Percentiles rank a stretch among this genome's conserved stretches.
Conservation (phyloP, 345 rosid species). For the Aquilaria sinensis region DNA sequence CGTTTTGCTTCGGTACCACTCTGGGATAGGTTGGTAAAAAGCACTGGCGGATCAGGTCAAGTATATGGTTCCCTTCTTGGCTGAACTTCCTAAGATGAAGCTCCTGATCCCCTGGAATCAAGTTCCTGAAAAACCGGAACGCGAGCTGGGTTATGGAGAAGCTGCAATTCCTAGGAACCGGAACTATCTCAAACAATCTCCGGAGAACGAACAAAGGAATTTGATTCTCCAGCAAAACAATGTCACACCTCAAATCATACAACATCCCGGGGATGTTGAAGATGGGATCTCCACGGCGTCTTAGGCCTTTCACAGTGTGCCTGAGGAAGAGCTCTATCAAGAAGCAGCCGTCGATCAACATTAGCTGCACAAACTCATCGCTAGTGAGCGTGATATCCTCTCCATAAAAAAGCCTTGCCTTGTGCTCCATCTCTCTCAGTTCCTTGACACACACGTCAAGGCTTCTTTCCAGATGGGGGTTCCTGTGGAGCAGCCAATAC, state of each 20-base stretch:
- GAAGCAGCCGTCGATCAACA: constrained; percentile 48
- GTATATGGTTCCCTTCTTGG: constrained; percentile 47
- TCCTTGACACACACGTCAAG: constrained; percentile 32
- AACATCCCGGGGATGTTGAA: constrained; percentile 37
- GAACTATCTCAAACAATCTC: constrained; percentile 30
- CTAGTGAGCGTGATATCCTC: neutral
- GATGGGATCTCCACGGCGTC: constrained; percentile 36
- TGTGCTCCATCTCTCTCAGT: constrained; percentile 30
- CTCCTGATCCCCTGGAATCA: constrained; percentile 39
- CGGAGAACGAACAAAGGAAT: constrained; percentile 47
- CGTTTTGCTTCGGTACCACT: neutral
- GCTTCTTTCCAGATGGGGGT: constrained; percentile 22
- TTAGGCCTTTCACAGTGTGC: constrained; percentile 25
- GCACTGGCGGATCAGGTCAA: constrained; percentile 43
- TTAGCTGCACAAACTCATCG: constrained; percentile 33
- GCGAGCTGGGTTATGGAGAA: constrained; percentile 34
- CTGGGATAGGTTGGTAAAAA: constrained; percentile 34
- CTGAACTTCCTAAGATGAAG: constrained; percentile 29
- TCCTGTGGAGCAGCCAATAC: constrained; percentile 34
- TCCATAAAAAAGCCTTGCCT: constrained; percentile 30
- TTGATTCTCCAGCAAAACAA: constrained; percentile 51
- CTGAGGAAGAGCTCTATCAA: constrained; percentile 39
- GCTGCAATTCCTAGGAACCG: constrained; percentile 28
- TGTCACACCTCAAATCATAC: constrained; percentile 31
- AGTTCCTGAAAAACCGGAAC: constrained; percentile 34